Evolutionary conservation across 2,329 filamentous ascomycete genomes (phyloP).

Genomic region (Trichoderma sp.): DNA sequence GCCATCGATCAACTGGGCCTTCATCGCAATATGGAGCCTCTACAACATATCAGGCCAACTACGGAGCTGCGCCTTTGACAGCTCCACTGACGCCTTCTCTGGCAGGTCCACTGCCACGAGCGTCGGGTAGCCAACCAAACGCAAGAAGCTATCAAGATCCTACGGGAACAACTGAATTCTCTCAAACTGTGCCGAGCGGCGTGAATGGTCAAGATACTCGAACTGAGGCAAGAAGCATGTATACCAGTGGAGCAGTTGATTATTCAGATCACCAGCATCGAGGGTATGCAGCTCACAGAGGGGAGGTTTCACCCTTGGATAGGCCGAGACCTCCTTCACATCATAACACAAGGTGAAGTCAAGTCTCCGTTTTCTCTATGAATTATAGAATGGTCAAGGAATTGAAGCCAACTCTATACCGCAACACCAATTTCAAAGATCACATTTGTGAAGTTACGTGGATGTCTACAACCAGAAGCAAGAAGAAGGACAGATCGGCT

Average conservation of each 20-base stretch:
- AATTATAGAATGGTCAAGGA: neutral
- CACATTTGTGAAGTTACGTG: neutral
- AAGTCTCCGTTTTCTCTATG: neutral
- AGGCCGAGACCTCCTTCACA: slow-evolving; percentile 9
- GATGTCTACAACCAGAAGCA: neutral
- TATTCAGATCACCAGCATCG: slow-evolving; percentile 26
- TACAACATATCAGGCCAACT: slow-evolving; percentile 51
- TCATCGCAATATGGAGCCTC: slow-evolving; percentile 47
- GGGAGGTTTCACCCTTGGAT: neutral
- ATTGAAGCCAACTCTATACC: no score
- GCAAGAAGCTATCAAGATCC: slow-evolving; percentile 53
- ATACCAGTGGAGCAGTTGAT: slow-evolving; percentile 40
- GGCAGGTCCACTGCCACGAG: slow-evolving; percentile 22
- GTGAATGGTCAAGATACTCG: slow-evolving; percentile 37
- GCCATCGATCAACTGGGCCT: slow-evolving; percentile 28
- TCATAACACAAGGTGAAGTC: neutral
- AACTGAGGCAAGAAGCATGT: slow-evolving; percentile 50
- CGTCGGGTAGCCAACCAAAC: slow-evolving; percentile 34
- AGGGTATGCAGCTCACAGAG: slow-evolving; percentile 10
- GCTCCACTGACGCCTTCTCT: slow-evolving; percentile 39
- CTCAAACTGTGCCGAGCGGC: slow-evolving; percentile 44
- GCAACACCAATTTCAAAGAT: neutral
- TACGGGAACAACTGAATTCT: slow-evolving; percentile 55
- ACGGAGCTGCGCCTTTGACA: slow-evolving; percentile 56
- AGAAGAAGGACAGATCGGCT: neutral